Evolutionary conservation across 1,139 yeast species (phyloP), one percentile per base, ranked within the genome.

Genomic region (Protomyces inundatus): DNA sequence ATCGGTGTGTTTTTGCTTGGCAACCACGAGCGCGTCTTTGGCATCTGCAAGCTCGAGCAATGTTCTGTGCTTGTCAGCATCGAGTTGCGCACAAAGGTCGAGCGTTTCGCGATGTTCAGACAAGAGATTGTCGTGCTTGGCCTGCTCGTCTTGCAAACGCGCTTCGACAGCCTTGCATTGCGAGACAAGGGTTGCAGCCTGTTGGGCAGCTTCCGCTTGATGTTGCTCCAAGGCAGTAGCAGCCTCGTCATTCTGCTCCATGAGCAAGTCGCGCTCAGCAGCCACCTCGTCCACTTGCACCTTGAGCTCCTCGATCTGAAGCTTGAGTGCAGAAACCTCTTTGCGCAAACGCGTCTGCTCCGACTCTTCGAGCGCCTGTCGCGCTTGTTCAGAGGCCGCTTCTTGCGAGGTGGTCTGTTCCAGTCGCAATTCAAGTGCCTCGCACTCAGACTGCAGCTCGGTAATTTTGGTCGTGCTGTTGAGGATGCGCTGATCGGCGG

Each of bases 211-310:
- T 6, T 57, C 55, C 23, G 9, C 33, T 57, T 48, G 52, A 30
- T 37, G 32, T 10, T 35, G 46, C 33, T 36, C 61, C 7, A 33
- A 36, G 4, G 39, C 12, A 35, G 36, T 50, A 7, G 55, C 30
- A n/a, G 45, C 34, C 32, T 57, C 61, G 32, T 57, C 63, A 34
- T 33, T 46, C 45, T 58, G 63, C 42, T 58, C 56, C 53, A 39
- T 48, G 7, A 58, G 30, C 34, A 58, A 46, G 45, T 52, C 63
- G 10, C 56, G 40, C 45, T 58, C 63, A 3, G 55, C 63, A 6
- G 52, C 56, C 9, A 58, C 53, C 23, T 63, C 63, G 36, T 63
- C 63, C 9, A 63, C 33, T 30, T 57, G 57, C n/a, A 50, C 52
- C 35, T 52, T 51, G 32, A 45, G 16, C 4, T 53, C 48, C 30